These are phyloP conservation scores for Vararia minispora DNA, from an alignment of 768 basidiomycete genomes.

Conservation along the genomic window DNA sequence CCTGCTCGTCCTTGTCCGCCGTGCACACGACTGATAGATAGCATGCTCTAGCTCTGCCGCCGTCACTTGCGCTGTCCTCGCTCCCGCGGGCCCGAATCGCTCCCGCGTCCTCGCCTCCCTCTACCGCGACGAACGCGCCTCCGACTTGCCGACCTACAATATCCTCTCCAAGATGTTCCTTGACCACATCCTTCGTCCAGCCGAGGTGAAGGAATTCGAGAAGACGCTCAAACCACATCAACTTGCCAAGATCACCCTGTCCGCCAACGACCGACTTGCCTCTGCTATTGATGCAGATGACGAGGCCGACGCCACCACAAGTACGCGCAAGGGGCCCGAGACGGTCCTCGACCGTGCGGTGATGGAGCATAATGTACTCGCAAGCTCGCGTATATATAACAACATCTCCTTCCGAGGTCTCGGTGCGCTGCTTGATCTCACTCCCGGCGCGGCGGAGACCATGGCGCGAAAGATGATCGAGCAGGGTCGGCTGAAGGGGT, in stretches of 20 bases:
- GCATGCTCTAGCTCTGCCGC: conserved; percentile 56
- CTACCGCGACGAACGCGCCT: conserved; percentile 86
- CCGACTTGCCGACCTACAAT: conserved; percentile 69
- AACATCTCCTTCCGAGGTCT: conserved; percentile 96
- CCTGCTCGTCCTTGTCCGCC: background rate
- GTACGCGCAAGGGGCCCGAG: conserved; percentile 82
- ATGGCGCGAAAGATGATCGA: conserved; percentile 99
- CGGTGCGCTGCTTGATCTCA: conserved; percentile 80
- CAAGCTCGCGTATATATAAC: conserved; percentile 94
- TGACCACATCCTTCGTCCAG: conserved; percentile 87
- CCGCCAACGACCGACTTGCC: conserved; percentile 71
- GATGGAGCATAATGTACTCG: conserved; percentile 96
- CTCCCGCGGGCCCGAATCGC: conserved; percentile 93
- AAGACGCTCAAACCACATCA: conserved; percentile 83
- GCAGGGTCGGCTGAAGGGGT: conserved; percentile 85
- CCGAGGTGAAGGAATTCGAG: conserved; percentile 87
- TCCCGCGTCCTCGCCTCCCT: conserved; percentile 88
- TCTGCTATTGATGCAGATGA: conserved; percentile 53
- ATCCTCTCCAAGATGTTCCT: conserved; percentile 98
- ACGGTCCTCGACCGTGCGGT: conserved; percentile 96
- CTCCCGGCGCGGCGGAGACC: conserved; percentile 87
- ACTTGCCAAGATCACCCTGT: conserved; percentile 81
- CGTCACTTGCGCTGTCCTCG: conserved; percentile 92
- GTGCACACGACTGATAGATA: conserved; percentile 1
- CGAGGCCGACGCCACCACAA: conserved; percentile 31